Evolutionary conservation across 2,329 filamentous ascomycete species (phyloP).

Genomic region (Aspergillus felis): DNA sequence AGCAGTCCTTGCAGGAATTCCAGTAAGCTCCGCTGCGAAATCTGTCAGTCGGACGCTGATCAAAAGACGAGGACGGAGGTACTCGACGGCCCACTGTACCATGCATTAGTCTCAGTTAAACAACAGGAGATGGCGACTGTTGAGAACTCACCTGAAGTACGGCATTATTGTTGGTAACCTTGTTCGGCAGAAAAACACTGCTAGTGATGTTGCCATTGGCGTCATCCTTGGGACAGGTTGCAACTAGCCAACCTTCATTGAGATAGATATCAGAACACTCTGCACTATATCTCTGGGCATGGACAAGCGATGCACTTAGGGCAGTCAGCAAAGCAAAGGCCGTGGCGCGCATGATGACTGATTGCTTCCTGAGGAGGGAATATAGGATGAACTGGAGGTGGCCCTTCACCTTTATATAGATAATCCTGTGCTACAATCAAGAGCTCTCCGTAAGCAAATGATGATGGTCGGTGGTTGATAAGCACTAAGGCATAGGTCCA

Average conservation of each 20-base stretch:
- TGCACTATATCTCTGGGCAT: slow-evolving; percentile 2
- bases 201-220: slow-evolving; percentile 6
- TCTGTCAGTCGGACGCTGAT: neutral
- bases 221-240: slow-evolving; percentile 7
- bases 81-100: neutral
- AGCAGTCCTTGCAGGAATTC: neutral
- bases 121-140: no score
- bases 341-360: no score
- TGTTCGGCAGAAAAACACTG: slow-evolving; percentile 6
- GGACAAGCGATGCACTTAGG: no score
- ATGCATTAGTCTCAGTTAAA: neutral
- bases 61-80: neutral
- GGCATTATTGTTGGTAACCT: slow-evolving; percentile 5
- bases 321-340: no score
- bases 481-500: neutral
- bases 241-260: slow-evolving; percentile 7
- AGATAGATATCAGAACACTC: slow-evolving; percentile 8
- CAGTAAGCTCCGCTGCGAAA: neutral
- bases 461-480: neutral
- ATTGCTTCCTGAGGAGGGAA: neutral
- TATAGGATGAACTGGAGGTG: neutral
- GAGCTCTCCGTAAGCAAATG: neutral
- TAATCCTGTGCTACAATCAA: neutral
- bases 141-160: neutral
- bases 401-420: neutral